These are phyloP conservation scores for Pleurostoma richardsiae DNA, from an alignment of 2,329 filamentous ascomycete genomes.

Conservation along the genomic window DNA sequence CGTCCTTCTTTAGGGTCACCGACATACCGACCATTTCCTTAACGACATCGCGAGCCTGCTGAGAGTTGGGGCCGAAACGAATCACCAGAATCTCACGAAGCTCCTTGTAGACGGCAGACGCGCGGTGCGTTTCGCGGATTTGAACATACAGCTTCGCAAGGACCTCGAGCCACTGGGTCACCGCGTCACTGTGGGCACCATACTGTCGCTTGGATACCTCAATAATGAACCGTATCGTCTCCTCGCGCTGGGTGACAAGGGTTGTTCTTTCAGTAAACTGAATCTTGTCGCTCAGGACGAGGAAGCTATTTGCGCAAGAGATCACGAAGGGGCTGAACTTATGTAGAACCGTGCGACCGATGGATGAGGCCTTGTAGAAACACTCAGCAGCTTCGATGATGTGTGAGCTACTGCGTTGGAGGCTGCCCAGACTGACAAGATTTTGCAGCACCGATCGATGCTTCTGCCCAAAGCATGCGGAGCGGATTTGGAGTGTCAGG, in stretches of 20 bases:
- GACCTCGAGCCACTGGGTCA: slow-evolving; percentile 28
- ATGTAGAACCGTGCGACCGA: slow-evolving; percentile 24
- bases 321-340: slow-evolving; percentile 24
- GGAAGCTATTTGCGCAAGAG: slow-evolving; percentile 27
- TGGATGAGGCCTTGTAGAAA: slow-evolving; percentile 27
- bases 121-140: slow-evolving; percentile 26
- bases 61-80: slow-evolving; percentile 24
- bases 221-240: slow-evolving; percentile 32
- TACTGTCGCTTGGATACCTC: slow-evolving; percentile 27
- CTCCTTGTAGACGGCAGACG: slow-evolving; percentile 23
- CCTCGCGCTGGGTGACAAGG: slow-evolving; percentile 27
- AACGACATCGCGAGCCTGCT: slow-evolving; percentile 19
- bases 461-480: slow-evolving; percentile 27
- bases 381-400: slow-evolving; percentile 20
- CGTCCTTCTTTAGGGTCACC: slow-evolving; percentile 22
- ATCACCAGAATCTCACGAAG: slow-evolving; percentile 25
- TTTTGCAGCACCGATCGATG: slow-evolving; percentile 28
- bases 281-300: slow-evolving; percentile 26
- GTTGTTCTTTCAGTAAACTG: slow-evolving; percentile 26
- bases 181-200: slow-evolving; percentile 24
- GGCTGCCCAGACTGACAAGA: slow-evolving; percentile 27
- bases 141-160: slow-evolving; percentile 29
- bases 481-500: slow-evolving; percentile 26
- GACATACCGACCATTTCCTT: slow-evolving; percentile 26
- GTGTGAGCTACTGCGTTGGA: slow-evolving; percentile 19